Conservation (phyloP, 2,329 filamentous ascomycete species). For the Sclerotinia sclerotiorum region DNA sequence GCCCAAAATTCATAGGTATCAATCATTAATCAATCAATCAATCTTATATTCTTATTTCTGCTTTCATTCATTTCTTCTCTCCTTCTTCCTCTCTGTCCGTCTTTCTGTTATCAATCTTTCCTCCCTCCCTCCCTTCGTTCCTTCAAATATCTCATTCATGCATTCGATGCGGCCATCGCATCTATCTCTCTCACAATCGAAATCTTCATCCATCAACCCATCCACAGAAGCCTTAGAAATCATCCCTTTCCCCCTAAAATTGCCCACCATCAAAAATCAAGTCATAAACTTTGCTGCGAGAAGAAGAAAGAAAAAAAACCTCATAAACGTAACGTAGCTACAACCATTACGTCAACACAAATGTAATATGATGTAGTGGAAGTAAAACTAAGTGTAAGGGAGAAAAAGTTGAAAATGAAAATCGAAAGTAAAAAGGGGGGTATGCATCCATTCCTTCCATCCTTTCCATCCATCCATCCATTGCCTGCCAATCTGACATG, state of each 20-base stretch:
- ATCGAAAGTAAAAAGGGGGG: constrained; percentile 5
- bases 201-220: not conserved
- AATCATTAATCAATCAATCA: constrained; percentile 10
- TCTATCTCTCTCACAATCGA: not conserved
- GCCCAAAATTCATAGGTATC: constrained; percentile 17
- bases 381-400: not conserved
- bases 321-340: not conserved
- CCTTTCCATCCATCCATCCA: not conserved
- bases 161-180: no score
- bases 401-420: not conserved
- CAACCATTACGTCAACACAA: constrained; percentile 1
- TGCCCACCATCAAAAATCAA: not conserved
- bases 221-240: not conserved
- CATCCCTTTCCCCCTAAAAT: not conserved
- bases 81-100: not conserved
- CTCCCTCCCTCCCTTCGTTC: not conserved
- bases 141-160: not conserved
- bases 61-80: not conserved
- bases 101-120: not conserved
- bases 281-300: not conserved
- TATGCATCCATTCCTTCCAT: constrained; percentile 12
- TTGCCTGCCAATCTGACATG: constrained; percentile 1
- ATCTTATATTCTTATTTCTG: not conserved
- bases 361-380: not conserved
- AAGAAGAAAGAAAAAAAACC: not conserved